Evolutionary conservation across 2,329 filamentous ascomycete genomes (phyloP).

Genomic region (Chrysoporthe puriensis): DNA sequence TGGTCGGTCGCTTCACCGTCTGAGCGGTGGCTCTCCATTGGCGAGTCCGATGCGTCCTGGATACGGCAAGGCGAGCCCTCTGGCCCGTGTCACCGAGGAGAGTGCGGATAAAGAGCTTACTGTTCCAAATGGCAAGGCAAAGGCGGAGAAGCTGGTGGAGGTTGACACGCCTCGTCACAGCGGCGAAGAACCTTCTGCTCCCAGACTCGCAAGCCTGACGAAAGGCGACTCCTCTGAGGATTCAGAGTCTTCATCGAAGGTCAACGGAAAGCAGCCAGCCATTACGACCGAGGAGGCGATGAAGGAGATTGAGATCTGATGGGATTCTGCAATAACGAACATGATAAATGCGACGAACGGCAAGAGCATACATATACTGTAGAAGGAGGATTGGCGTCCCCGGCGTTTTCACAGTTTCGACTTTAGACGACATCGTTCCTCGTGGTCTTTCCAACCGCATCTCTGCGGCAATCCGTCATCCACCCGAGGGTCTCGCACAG

Average conservation of each 20-base stretch:
- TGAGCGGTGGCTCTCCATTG: slow-evolving; percentile 65
- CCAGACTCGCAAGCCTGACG: slow-evolving; percentile 40
- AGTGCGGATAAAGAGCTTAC: slow-evolving; percentile 43
- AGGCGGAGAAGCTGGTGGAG: slow-evolving; percentile 57
- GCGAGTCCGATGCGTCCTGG: slow-evolving; percentile 68
- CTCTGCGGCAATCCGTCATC: slow-evolving; percentile 9
- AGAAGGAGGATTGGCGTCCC: slow-evolving; percentile 28
- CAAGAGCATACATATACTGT: slow-evolving; percentile 29
- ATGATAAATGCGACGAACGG: slow-evolving; percentile 31
- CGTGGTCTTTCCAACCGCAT: slow-evolving; percentile 13
- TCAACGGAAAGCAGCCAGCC: slow-evolving; percentile 49
- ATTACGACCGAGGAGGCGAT: slow-evolving; percentile 53
- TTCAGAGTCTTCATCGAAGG: slow-evolving; percentile 42
- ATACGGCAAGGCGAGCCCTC: slow-evolving; percentile 70
- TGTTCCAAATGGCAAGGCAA: slow-evolving; percentile 43
- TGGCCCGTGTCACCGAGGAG: slow-evolving; percentile 78
- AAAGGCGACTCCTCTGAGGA: slow-evolving; percentile 40
- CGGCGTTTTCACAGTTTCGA: slow-evolving; percentile 30
- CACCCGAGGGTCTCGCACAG: slow-evolving; percentile 1
- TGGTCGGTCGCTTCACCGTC: slow-evolving; percentile 72
- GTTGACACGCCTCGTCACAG: slow-evolving; percentile 57
- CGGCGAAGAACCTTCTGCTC: slow-evolving; percentile 44
- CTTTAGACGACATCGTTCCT: slow-evolving; percentile 25
- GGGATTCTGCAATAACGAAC: slow-evolving; percentile 33
- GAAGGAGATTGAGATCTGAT: slow-evolving; percentile 66